A percentile compares a stretch with the other conserved stretches of the same genome.
Conservation (phyloP, 257 asterid species). For the Apocynum venetum region DNA sequence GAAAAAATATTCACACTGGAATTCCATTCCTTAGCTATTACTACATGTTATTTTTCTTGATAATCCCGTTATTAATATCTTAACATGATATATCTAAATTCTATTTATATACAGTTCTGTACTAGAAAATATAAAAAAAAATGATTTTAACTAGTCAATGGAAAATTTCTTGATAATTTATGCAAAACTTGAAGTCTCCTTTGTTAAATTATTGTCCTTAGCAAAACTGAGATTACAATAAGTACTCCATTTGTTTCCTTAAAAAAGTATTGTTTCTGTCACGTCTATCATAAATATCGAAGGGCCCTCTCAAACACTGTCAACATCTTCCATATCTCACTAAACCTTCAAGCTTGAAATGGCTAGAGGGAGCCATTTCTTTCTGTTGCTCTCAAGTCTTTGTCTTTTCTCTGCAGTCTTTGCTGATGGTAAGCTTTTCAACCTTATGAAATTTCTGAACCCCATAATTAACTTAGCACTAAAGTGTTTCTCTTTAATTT, state of each 20-base stretch:
- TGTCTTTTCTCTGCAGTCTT: constrained; percentile 22
- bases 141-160: too few relatives aligned
- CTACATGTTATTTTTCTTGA: too few relatives aligned
- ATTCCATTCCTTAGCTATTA: too few relatives aligned
- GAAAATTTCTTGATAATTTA: too few relatives aligned
- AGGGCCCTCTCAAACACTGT: neutral
- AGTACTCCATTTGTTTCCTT: too few relatives aligned
- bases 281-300: neutral
- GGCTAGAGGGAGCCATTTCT: constrained; percentile 1
- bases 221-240: neutral
- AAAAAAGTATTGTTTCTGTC: neutral
- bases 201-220: neutral
- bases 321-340: neutral
- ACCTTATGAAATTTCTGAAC: too few relatives aligned
- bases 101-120: too few relatives aligned
- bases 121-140: too few relatives aligned
- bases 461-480: too few relatives aligned
- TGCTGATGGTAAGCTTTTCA: constrained; percentile 20
- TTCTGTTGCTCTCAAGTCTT: constrained; percentile 11
- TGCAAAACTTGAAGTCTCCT: too few relatives aligned
- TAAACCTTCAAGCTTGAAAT: neutral
- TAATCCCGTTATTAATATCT: too few relatives aligned
- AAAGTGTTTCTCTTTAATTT: neutral
- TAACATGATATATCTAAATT: neutral
- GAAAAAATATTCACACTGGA: too few relatives aligned